A percentile compares a stretch with the other conserved stretches of the same genome.
Evolutionary conservation across 129 eudicot genomes (phyloP).

Genomic region (Calendula officinalis): DNA sequence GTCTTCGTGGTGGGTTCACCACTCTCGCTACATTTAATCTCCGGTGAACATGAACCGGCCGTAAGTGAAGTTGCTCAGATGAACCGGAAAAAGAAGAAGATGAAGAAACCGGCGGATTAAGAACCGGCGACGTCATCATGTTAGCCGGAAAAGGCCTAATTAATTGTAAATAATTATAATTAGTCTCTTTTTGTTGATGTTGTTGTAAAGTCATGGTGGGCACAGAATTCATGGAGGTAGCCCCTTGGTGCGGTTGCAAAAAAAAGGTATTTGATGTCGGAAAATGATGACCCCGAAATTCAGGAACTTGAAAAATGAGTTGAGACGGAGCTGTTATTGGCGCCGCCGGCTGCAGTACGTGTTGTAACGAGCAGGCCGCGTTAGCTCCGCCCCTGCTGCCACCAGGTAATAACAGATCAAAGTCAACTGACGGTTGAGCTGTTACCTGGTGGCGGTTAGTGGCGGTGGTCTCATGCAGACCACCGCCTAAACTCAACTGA

Average conservation of each 20-base stretch:
- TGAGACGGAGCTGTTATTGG: neutral
- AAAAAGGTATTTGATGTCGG: slow-evolving; percentile 23
- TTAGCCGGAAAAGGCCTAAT: slow-evolving; percentile 40
- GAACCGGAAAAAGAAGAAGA: slow-evolving; percentile 36
- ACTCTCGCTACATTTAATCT: slow-evolving; percentile 30
- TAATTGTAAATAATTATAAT: slow-evolving; percentile 27
- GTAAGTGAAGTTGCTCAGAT: slow-evolving; percentile 12
- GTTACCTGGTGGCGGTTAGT: neutral
- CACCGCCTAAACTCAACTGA: slow-evolving; percentile 54
- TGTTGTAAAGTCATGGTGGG: slow-evolving; percentile 16
- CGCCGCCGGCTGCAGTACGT: neutral
- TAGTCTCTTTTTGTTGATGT: slow-evolving; percentile 29
- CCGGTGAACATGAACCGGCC: slow-evolving; percentile 23
- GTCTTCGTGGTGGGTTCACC: slow-evolving; percentile 62
- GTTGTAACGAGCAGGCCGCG: neutral
- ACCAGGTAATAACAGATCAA: slow-evolving; percentile 24
- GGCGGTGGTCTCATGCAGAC: neutral
- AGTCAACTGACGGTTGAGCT: slow-evolving; percentile 13
- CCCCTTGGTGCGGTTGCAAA: slow-evolving; percentile 26
- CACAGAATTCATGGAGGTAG: slow-evolving; percentile 10
- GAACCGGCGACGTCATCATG: slow-evolving; percentile 18
- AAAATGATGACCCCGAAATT: slow-evolving; percentile 21
- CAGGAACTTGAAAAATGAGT: slow-evolving; percentile 24
- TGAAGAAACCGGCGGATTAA: slow-evolving; percentile 23
- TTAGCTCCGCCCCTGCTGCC: neutral